Evolutionary conservation across 2,329 filamentous ascomycete species (phyloP).

Genomic region (Aureobasidium sp.): DNA sequence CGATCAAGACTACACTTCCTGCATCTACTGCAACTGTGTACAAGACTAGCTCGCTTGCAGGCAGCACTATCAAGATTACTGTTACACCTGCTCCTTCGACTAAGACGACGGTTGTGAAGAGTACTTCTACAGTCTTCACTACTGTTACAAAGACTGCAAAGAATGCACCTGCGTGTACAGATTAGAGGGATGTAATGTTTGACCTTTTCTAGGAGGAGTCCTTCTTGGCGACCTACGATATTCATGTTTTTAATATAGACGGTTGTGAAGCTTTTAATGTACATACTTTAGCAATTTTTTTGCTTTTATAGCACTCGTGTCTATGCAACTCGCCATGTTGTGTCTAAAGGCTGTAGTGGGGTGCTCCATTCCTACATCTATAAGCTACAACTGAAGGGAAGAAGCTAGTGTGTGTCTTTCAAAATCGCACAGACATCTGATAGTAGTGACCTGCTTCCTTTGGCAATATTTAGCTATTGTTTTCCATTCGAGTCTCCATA

Average conservation of each 20-base stretch:
- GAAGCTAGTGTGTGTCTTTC: no score
- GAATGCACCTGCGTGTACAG: constrained; percentile 26
- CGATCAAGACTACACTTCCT: constrained; percentile 29
- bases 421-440: no score
- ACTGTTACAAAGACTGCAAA: constrained; percentile 28
- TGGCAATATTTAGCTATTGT: no score
- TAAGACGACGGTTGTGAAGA: constrained; percentile 27
- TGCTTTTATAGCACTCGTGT: neutral
- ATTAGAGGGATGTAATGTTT: neutral
- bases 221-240: neutral
- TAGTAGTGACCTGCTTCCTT: no score
- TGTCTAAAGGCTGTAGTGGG: no score
- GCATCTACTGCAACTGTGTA: constrained; percentile 24
- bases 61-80: constrained; percentile 20
- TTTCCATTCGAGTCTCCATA: no score
- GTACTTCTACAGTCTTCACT: constrained; percentile 24
- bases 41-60: constrained; percentile 23
- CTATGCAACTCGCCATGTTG: neutral
- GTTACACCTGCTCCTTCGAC: constrained; percentile 23
- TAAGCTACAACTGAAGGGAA: no score
- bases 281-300: neutral
- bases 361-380: no score
- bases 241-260: constrained; percentile 1
- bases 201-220: neutral
- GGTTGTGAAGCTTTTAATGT: constrained; percentile 8